Percentiles rank a stretch among this genome's conserved stretches.
Evolutionary conservation across 73 alveolate genomes (phyloP).

Genomic region (Paraurostyla sp.): DNA sequence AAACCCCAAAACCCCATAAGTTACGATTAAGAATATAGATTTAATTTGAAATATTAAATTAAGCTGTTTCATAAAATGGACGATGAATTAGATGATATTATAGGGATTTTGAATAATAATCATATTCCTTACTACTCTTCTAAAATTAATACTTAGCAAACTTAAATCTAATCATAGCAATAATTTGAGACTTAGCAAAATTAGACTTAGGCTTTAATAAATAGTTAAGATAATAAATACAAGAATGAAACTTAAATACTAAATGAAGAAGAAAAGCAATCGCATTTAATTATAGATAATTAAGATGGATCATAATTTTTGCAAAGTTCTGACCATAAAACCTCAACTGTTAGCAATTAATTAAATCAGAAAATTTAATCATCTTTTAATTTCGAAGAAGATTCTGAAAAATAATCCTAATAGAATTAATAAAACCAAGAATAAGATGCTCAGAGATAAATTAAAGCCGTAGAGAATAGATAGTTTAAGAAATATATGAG

Average conservation of each 20-base stretch:
- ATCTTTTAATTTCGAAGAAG: not conserved
- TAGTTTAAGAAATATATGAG: slow-evolving; percentile 52
- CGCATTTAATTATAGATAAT: no score
- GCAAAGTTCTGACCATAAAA: no score
- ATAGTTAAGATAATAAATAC: no score
- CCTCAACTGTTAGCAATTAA: no score
- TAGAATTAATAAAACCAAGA: not conserved
- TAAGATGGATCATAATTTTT: no score
- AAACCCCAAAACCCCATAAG: not conserved
- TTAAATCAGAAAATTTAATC: no score
- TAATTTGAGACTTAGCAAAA: no score
- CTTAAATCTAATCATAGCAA: not conserved
- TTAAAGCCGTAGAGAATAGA: not conserved
- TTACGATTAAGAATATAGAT: not conserved
- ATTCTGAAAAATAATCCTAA: not conserved
- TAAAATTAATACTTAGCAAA: not conserved
- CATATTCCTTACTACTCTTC: not conserved
- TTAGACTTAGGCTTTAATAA: not conserved
- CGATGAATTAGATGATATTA: slow-evolving; percentile 44
- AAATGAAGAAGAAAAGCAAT: no score
- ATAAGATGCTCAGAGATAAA: not conserved
- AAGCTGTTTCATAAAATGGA: slow-evolving; percentile 60
- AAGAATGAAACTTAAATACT: no score
- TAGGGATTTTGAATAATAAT: slow-evolving; percentile 37
- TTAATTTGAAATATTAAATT: not conserved